Conservation (phyloP, 768 basidiomycete species). For the Cyclocybe cylindracea region DNA sequence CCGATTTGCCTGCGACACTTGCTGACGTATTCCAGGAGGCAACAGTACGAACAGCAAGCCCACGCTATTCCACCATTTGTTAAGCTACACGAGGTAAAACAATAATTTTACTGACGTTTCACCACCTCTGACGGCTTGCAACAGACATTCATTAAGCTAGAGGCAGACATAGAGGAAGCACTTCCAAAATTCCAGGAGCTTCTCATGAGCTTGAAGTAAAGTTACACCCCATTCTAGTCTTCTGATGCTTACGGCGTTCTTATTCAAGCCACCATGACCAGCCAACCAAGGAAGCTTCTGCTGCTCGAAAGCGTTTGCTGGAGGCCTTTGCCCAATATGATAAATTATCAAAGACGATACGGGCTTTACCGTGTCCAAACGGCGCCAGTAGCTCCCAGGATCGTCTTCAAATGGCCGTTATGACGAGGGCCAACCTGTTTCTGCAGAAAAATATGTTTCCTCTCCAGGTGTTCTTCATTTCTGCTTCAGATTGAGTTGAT, state of each 20-base stretch:
- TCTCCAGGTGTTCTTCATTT: conserved; percentile 50
- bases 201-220: conserved; percentile 67
- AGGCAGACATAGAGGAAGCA: conserved; percentile 87
- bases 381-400: conserved; percentile 76
- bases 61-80: conserved; percentile 59
- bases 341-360: conserved; percentile 82
- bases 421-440: conserved; percentile 74
- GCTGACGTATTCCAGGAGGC: conserved; percentile 49
- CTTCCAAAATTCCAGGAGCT: conserved; percentile 91
- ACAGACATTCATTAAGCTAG: conserved; percentile 71
- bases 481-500: neutral
- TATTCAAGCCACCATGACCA: conserved; percentile 41
- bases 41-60: conserved; percentile 75
- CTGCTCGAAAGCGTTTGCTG: conserved; percentile 77
- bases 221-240: neutral
- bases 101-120: neutral
- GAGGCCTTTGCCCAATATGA: conserved; percentile 91
- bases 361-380: conserved; percentile 61
- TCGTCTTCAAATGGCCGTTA: conserved; percentile 80
- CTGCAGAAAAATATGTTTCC: conserved; percentile 91
- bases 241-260: neutral
- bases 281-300: conserved; percentile 66
- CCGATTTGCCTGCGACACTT: neutral
- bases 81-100: conserved; percentile 69
- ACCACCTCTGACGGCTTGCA: neutral